Evolutionary conservation across 768 basidiomycete genomes (phyloP), one percentile per base, ranked within the genome.

Genomic region (Epithele typhae): DNA sequence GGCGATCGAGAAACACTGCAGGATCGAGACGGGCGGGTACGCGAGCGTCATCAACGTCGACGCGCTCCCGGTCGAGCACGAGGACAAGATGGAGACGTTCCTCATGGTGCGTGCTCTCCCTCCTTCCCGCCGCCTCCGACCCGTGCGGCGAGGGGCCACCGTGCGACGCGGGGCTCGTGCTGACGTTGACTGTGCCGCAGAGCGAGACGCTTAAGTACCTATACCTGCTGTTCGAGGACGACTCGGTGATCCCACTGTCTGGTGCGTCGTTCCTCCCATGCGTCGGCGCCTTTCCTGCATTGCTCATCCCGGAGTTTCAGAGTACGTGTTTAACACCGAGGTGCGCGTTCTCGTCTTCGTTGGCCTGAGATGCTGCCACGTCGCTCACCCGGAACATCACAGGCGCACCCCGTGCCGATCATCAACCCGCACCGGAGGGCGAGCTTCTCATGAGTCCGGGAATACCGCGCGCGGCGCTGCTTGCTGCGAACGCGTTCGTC

Each of bases 21-120:
- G 75, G 39, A 69, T 92, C 18, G 68, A 74, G n/a, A 74, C 71
- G 0, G 94, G 93, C 17, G 94, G 93, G 8, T 97, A 87, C 59
- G 87, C 88, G 15, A 80, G 81, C 27, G 74, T 97, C 37, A 64
- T 84, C 48, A 90, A 96, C 59, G 94, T 97, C 9, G 90, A 95
- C 63, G 74, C 79, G 50, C 69, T 83, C 9, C 83, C 85, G 0
- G 78, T 72, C 2, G 68, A 71, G 59, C 70, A 77, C 47, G 84
- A 91, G 52, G 92, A 97, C 65, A 84, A 87, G 64, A 95, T 96
- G 93, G 93, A 97, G 68, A 93, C 93, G 11, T 96, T 94, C 70
- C 78, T 93, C 66, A 73, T 96, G 74, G 89, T 88, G 48, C 34
- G 82, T 65, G 33, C n/a, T n/a, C n/a, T n/a, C n/a, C n/a, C n/a